phyloP scores from a whole-genome alignment of 2,329 filamentous ascomycete genomes.

The Cercospora sojina region DNA sequence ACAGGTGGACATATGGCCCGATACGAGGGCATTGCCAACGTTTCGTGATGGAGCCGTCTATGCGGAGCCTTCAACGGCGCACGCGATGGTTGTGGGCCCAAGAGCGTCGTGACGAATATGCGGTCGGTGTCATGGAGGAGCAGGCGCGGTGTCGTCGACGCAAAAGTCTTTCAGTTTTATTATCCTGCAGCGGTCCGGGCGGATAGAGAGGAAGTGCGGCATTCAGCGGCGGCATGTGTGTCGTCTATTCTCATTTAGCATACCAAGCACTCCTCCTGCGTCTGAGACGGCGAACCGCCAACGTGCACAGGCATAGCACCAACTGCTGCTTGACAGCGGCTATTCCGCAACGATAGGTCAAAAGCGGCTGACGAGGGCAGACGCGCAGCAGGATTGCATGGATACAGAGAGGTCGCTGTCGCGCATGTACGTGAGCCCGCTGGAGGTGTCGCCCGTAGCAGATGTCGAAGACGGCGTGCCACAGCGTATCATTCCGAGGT shows the following conservation, averaged over 20 bases:
- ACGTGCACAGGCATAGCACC: slow-evolving; percentile 11
- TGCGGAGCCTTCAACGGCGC: neutral
- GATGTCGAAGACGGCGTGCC: neutral
- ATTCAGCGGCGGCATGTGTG: neutral
- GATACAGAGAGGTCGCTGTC: neutral
- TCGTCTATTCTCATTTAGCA: slow-evolving; percentile 3
- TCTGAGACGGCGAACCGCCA: slow-evolving; percentile 16
- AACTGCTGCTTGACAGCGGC: slow-evolving; percentile 6
- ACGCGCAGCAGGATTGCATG: neutral
- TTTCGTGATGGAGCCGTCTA: neutral
- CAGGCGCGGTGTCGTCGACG: neutral
- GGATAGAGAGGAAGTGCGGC: neutral
- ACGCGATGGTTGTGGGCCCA: neutral
- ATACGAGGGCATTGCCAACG: neutral
- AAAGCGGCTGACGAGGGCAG: neutral
- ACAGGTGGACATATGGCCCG: neutral
- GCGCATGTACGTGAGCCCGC: neutral
- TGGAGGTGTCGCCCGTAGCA: neutral
- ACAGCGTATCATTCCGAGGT: neutral
- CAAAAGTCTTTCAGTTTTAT: neutral
- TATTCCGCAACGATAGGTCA: slow-evolving; percentile 4
- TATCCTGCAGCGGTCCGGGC: neutral
- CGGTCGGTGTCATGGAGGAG: neutral
- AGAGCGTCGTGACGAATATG: neutral
- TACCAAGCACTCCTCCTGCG: slow-evolving; percentile 7